Conservation (phyloP, 2,329 filamentous ascomycete genomes). For the Fusarium hostae region DNA sequence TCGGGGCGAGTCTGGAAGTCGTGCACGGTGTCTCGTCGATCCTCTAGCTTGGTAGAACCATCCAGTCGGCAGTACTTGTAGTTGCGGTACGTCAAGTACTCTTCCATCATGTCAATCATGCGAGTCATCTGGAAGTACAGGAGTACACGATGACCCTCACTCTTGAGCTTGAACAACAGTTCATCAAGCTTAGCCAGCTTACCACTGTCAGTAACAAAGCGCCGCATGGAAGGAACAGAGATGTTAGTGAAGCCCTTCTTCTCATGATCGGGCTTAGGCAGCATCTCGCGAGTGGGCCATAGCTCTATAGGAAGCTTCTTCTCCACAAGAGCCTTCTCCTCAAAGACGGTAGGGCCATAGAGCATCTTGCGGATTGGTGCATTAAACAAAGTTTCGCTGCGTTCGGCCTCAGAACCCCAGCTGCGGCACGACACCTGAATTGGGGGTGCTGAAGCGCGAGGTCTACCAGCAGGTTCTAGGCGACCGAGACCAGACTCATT, state of each 20-base stretch:
- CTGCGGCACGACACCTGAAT: slow-evolving; percentile 83
- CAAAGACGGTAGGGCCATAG: slow-evolving; percentile 70
- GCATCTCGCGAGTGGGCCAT: slow-evolving; percentile 71
- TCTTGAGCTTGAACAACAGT: slow-evolving; percentile 89
- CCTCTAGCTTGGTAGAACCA: slow-evolving; percentile 96
- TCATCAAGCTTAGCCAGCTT: slow-evolving; percentile 93
- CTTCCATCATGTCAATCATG: slow-evolving; percentile 99
- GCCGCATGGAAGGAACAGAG: slow-evolving; percentile 92
- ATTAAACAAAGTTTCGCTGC: slow-evolving; percentile 83
- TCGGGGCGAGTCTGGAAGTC: slow-evolving; percentile 96
- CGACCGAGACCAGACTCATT: slow-evolving; percentile 76
- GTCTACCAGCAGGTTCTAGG: slow-evolving; percentile 83
- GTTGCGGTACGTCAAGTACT: slow-evolving; percentile 98
- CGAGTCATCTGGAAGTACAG: slow-evolving; percentile 99
- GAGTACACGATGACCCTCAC: slow-evolving; percentile 89
- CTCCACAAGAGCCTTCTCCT: slow-evolving; percentile 81
- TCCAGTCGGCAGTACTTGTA: slow-evolving; percentile 98
- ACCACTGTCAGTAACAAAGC: slow-evolving; percentile 97
- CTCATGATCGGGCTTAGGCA: slow-evolving; percentile 82
- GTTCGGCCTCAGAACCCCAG: slow-evolving; percentile 72
- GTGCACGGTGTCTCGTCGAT: slow-evolving; percentile 93
- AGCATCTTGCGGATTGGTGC: slow-evolving; percentile 77
- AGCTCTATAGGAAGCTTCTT: slow-evolving; percentile 74
- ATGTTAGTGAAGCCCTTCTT: slow-evolving; percentile 91
- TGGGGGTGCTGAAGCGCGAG: slow-evolving; percentile 85